These are phyloP conservation scores for Haplosporangium gracile DNA, from an alignment of 192 early-diverging fungal species.

Conservation along the genomic window DNA sequence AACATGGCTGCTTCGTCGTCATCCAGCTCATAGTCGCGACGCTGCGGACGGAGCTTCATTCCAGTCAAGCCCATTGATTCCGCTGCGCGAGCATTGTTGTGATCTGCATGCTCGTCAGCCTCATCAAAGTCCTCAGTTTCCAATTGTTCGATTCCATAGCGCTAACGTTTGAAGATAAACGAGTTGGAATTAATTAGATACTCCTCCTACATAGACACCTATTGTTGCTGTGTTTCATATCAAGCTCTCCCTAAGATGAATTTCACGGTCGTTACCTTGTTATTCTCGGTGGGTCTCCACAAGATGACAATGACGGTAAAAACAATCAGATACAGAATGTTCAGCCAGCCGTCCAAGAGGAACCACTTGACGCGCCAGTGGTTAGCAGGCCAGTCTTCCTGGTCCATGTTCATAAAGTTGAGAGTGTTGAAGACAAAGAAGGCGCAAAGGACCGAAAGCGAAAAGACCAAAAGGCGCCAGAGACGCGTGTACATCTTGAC, in stretches of 20 bases:
- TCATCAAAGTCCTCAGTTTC: slow-evolving; percentile 72
- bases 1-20: slow-evolving; percentile 68
- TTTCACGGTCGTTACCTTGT: slow-evolving; percentile 61
- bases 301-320: slow-evolving; percentile 84
- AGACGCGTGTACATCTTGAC: slow-evolving; percentile 90
- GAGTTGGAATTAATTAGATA: neutral
- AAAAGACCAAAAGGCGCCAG: slow-evolving; percentile 83
- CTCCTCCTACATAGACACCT: neutral
- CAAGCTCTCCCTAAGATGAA: neutral
- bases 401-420: slow-evolving; percentile 75
- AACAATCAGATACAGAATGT: slow-evolving; percentile 87
- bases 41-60: slow-evolving; percentile 55
- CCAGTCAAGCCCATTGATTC: slow-evolving; percentile 65
- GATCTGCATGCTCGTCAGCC: slow-evolving; percentile 75
- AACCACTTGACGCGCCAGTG: slow-evolving; percentile 94
- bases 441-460: slow-evolving; percentile 75
- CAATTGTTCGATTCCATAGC: slow-evolving; percentile 91
- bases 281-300: slow-evolving; percentile 95
- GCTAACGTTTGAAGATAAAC: slow-evolving; percentile 33
- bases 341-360: slow-evolving; percentile 92
- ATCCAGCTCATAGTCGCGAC: slow-evolving; percentile 42
- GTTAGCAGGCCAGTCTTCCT: slow-evolving; percentile 73
- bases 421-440: slow-evolving; percentile 91
- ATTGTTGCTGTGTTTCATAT: too few species aligned
- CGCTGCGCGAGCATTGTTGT: slow-evolving; percentile 63